Percentiles rank a stretch among this genome's conserved stretches.
Conservation (phyloP, 2,329 filamentous ascomycete genomes). For the Fusarium devonianum region DNA sequence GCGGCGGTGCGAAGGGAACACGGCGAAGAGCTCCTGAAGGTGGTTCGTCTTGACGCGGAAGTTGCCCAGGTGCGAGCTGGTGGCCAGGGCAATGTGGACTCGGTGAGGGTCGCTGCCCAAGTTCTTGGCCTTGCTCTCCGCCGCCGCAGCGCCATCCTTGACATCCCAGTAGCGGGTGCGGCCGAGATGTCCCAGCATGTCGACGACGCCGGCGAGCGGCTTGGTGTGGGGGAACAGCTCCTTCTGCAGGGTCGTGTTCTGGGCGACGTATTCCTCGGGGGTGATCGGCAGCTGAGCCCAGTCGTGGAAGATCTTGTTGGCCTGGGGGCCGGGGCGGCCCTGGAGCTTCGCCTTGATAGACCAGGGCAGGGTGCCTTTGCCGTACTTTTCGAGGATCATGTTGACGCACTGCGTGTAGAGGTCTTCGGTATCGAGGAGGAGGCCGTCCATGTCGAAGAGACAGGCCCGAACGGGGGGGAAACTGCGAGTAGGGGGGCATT, state of each 20-base stretch:
- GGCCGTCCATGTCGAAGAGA: slow-evolving; percentile 98
- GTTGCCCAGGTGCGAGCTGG: slow-evolving; percentile 75
- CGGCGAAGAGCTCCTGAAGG: slow-evolving; percentile 63
- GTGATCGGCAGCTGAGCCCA: slow-evolving; percentile 89
- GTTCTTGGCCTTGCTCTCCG: slow-evolving; percentile 27
- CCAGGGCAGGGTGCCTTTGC: slow-evolving; percentile 83
- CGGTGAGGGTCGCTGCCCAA: slow-evolving; percentile 43
- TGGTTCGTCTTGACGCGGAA: slow-evolving; percentile 79
- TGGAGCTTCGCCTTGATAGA: slow-evolving; percentile 87
- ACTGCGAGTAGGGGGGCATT: slow-evolving; percentile 50
- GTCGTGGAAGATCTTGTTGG: slow-evolving; percentile 66
- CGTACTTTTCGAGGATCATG: slow-evolving; percentile 77
- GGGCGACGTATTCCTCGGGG: slow-evolving; percentile 67
- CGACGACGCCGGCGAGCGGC: slow-evolving; percentile 79
- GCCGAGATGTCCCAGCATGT: slow-evolving; percentile 69
- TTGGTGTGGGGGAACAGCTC: slow-evolving; percentile 76
- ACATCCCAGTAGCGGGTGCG: slow-evolving; percentile 60
- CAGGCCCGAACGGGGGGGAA: slow-evolving; percentile 86
- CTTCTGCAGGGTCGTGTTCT: slow-evolving; percentile 70
- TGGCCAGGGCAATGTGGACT: slow-evolving; percentile 86
- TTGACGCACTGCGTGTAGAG: slow-evolving; percentile 86
- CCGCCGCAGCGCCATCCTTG: slow-evolving; percentile 38
- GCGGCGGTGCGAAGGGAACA: slow-evolving; percentile 73
- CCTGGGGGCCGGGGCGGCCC: slow-evolving; percentile 62
- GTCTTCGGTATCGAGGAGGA: slow-evolving; percentile 93